Evolutionary conservation across 83 land plant genomes (phyloP).

Genomic region (Picea abies): DNA sequence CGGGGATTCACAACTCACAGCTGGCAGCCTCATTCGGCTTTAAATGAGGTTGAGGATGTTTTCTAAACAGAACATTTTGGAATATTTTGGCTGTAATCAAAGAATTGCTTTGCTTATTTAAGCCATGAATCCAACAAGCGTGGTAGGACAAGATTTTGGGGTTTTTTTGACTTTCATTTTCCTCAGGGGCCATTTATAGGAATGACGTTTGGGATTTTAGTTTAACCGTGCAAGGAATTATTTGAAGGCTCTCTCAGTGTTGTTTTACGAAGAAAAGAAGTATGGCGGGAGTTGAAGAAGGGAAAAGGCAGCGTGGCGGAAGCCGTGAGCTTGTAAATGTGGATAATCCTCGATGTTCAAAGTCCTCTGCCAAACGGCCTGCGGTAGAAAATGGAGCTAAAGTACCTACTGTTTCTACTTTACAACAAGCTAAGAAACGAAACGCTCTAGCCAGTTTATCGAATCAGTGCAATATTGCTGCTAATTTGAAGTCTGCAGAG

Average conservation of each 20-base stretch:
- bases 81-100: too few species aligned
- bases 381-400: slow-evolving; percentile 6
- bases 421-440: slow-evolving; percentile 11
- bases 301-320: background rate
- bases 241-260: background rate
- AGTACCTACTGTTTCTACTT: background rate
- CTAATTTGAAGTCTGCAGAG: slow-evolving; percentile 6
- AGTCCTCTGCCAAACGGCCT: slow-evolving; percentile 10
- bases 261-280: background rate
- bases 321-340: background rate
- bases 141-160: background rate
- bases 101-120: too few species aligned
- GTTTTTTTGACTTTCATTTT: background rate
- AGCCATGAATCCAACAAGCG: background rate
- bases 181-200: too few species aligned
- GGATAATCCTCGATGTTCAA: slow-evolving; percentile 2
- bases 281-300: background rate
- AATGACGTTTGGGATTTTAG: background rate
- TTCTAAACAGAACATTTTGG: too few species aligned
- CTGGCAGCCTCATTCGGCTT: too few species aligned
- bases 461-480: background rate
- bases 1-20: too few species aligned
- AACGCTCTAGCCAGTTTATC: slow-evolving; percentile 3
- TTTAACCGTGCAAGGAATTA: background rate
- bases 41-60: too few species aligned